Conservation (phyloP, 2,329 filamentous ascomycete genomes). For the Fusarium sp. region DNA sequence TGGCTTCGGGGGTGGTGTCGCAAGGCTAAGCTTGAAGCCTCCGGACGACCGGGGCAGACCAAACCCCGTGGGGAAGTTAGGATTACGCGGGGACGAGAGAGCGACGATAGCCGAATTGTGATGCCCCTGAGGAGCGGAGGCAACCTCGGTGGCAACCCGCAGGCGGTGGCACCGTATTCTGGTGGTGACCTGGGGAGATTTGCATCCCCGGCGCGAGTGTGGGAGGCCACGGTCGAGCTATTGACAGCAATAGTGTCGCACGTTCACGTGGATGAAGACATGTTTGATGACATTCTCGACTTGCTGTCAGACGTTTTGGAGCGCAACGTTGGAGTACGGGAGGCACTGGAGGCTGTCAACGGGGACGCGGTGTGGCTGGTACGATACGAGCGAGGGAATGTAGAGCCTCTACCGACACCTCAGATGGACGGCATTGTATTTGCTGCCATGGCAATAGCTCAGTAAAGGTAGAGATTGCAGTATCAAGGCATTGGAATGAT, state of each 20-base stretch:
- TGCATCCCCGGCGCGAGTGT: slow-evolving; percentile 67
- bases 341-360: slow-evolving; percentile 70
- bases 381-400: slow-evolving; percentile 57
- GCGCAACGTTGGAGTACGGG: slow-evolving; percentile 57
- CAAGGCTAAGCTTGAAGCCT: slow-evolving; percentile 53
- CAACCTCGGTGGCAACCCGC: slow-evolving; percentile 31
- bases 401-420: slow-evolving; percentile 51
- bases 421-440: slow-evolving; percentile 55
- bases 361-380: slow-evolving; percentile 79
- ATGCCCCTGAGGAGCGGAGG: slow-evolving; percentile 46
- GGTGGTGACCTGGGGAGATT: slow-evolving; percentile 62
- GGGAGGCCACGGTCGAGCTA: slow-evolving; percentile 67
- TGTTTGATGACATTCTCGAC: slow-evolving; percentile 74
- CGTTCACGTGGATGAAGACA: slow-evolving; percentile 70
- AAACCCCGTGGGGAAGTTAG: slow-evolving; percentile 33
- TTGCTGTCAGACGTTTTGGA: slow-evolving; percentile 63
- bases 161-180: slow-evolving; percentile 22
- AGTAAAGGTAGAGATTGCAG: slow-evolving; percentile 2
- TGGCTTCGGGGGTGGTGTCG: slow-evolving; percentile 60
- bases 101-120: slow-evolving; percentile 42
- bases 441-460: slow-evolving; percentile 40
- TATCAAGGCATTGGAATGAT: background rate
- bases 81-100: slow-evolving; percentile 26
- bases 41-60: slow-evolving; percentile 27
- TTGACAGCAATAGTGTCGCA: slow-evolving; percentile 67